Evolutionary conservation across 2,329 filamentous ascomycete genomes (phyloP).

Genomic region (Paraphaeosphaeria minitans): DNA sequence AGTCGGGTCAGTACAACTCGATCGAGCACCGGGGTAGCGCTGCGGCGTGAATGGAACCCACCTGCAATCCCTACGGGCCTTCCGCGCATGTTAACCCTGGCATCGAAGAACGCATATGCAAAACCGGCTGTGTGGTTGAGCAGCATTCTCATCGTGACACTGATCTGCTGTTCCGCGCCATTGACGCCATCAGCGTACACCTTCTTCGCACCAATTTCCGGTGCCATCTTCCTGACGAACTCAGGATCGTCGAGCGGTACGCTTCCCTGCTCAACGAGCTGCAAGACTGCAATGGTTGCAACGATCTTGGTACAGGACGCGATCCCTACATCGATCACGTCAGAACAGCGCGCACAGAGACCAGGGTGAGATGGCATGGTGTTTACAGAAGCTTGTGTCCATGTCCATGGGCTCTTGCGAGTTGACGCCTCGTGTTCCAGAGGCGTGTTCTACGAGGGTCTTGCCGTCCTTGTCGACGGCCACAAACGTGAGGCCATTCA

Average conservation of each 20-base stretch:
- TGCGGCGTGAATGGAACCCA: not conserved
- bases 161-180: constrained; percentile 45
- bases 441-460: constrained; percentile 48
- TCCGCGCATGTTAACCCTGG: constrained; percentile 45
- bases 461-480: constrained; percentile 53
- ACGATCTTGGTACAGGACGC: constrained; percentile 57
- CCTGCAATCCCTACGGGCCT: not conserved
- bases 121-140: constrained; percentile 58
- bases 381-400: constrained; percentile 60
- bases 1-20: not conserved
- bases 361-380: not conserved
- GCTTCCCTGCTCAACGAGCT: constrained; percentile 46
- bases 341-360: not conserved
- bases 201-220: constrained; percentile 50
- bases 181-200: constrained; percentile 44
- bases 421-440: constrained; percentile 49
- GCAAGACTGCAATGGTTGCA: constrained; percentile 39
- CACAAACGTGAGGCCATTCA: constrained; percentile 53
- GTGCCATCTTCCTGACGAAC: constrained; percentile 37
- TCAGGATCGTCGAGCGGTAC: constrained; percentile 43
- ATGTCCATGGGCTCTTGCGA: constrained; percentile 60
- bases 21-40: not conserved
- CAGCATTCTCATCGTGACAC: constrained; percentile 58
- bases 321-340: constrained; percentile 46
- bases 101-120: constrained; percentile 56